Evolutionary conservation across 2,329 filamentous ascomycete genomes (phyloP).

Genomic region (Aspergillus udagawae): DNA sequence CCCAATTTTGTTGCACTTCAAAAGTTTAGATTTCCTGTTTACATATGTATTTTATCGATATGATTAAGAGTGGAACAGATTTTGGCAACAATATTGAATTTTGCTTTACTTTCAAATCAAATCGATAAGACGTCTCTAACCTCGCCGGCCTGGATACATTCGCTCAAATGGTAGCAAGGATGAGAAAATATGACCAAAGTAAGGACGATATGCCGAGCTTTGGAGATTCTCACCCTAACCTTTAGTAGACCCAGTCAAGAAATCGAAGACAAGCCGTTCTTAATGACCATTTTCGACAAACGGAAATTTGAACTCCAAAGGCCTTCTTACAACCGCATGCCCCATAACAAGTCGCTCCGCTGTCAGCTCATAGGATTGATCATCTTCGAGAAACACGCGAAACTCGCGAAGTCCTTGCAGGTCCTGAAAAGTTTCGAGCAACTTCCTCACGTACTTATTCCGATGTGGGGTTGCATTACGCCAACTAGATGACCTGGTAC

Average conservation of each 20-base stretch:
- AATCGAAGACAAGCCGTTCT: neutral
- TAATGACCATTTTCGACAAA: neutral
- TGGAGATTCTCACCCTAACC: neutral
- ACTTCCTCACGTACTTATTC: slow-evolving; percentile 14
- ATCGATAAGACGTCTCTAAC: neutral
- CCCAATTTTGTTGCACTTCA: neutral
- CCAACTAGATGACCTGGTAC: slow-evolving; percentile 1
- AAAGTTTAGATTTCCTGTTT: neutral
- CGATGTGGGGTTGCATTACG: neutral
- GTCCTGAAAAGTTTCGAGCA: slow-evolving; percentile 16
- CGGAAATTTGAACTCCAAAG: neutral
- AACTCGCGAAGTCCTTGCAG: slow-evolving; percentile 17
- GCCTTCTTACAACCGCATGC: neutral
- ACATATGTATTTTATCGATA: neutral
- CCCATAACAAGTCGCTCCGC: slow-evolving; percentile 16
- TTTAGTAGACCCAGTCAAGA: neutral
- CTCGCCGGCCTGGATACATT: neutral
- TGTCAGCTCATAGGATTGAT: slow-evolving; percentile 15
- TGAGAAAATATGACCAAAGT: neutral
- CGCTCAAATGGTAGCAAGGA: neutral
- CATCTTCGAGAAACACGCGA: slow-evolving; percentile 16
- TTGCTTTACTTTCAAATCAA: neutral
- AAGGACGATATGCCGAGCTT: neutral
- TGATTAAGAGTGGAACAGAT: neutral
- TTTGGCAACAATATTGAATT: neutral